Evolutionary conservation across 2,329 filamentous ascomycete species (phyloP).

Genomic region (Leptoxyphium fumago): DNA sequence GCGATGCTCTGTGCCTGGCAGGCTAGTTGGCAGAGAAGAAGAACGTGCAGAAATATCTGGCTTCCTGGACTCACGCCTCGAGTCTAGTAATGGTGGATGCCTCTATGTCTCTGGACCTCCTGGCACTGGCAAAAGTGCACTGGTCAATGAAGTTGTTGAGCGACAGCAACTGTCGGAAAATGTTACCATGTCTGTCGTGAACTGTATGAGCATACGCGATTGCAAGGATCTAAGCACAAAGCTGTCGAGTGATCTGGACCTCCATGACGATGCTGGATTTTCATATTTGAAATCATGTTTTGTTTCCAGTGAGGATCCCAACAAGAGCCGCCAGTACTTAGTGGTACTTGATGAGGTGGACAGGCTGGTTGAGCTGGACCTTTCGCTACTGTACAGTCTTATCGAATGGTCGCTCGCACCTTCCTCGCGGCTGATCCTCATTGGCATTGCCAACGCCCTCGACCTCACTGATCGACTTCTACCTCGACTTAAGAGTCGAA

Average conservation of each 20-base stretch:
- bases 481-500: conserved; percentile 81
- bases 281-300: conserved; percentile 58
- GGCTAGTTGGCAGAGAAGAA: conserved; percentile 62
- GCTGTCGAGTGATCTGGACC: conserved; percentile 54
- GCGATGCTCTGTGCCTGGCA: conserved; percentile 58
- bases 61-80: conserved; percentile 54
- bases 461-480: conserved; percentile 92
- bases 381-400: conserved; percentile 80
- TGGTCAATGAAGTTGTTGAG: conserved; percentile 66
- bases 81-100: conserved; percentile 54
- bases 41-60: conserved; percentile 49
- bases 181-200: conserved; percentile 66
- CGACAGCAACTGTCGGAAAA: conserved; percentile 36
- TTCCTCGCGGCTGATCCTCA: conserved; percentile 62
- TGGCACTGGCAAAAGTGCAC: conserved; percentile 90
- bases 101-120: conserved; percentile 92
- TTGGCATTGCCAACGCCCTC: conserved; percentile 91
- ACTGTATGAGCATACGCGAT: conserved; percentile 92
- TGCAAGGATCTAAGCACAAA: conserved; percentile 74
- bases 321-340: conserved; percentile 48
- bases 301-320: conserved; percentile 37
- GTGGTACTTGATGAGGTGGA: conserved; percentile 92
- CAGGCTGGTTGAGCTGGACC: conserved; percentile 74
- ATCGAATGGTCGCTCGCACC: conserved; percentile 90
- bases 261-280: conserved; percentile 49